These are phyloP conservation scores for Symbiodinium pilosum DNA, from an alignment of 73 alveolate species.

Conservation along the genomic window DNA sequence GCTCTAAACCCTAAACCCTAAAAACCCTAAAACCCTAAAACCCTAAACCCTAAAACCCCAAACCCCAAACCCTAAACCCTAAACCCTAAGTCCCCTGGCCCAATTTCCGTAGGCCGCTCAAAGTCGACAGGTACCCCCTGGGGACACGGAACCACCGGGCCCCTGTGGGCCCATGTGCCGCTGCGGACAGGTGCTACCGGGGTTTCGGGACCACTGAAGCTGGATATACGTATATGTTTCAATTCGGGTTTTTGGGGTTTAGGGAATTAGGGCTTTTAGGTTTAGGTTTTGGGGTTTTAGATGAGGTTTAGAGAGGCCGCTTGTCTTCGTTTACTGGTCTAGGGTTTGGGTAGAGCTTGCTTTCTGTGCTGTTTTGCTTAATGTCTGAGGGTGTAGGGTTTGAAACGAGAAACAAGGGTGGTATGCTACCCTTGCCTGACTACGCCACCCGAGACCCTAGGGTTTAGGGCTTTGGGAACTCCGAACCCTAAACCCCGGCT, in stretches of 20 bases:
- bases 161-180: slow-evolving; percentile 83
- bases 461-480: too few relatives aligned
- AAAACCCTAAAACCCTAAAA: neutral
- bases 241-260: neutral
- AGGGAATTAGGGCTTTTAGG: neutral
- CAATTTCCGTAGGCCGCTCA: too few relatives aligned
- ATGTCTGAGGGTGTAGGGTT: too few relatives aligned
- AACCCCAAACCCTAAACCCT: neutral
- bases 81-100: too few relatives aligned
- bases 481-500: too few relatives aligned
- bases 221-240: too few relatives aligned
- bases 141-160: slow-evolving; percentile 91
- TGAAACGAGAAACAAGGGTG: too few relatives aligned
- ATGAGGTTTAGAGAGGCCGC: neutral
- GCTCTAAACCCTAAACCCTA: neutral
- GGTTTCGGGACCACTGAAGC: too few relatives aligned
- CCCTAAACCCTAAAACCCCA: neutral
- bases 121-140: slow-evolving; percentile 49
- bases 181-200: slow-evolving; percentile 86
- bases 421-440: too few relatives aligned
- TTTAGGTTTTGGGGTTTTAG: neutral
- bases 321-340: neutral
- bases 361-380: too few relatives aligned
- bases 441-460: too few relatives aligned
- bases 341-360: too few relatives aligned